A percentile compares a stretch with the other conserved stretches of the same genome.
phyloP scores from a whole-genome alignment of 2,329 filamentous ascomycete species.

The Phyllachora maydis region DNA sequence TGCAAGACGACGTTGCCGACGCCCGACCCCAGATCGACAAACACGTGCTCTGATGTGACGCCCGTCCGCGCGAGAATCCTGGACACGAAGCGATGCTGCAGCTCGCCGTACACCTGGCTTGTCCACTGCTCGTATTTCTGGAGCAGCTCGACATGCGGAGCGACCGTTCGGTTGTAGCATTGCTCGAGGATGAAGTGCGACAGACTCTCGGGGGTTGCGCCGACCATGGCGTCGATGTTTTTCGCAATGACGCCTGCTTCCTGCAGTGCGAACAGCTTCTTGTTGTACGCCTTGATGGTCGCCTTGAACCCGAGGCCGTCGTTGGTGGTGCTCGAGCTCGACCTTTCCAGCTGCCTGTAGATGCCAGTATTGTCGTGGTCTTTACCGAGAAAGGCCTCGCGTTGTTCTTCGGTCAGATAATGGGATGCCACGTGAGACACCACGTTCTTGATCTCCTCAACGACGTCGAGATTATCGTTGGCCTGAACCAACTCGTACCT shows the following conservation, averaged over 20 bases:
- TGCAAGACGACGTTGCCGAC: constrained; percentile 93
- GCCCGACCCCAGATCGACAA: constrained; percentile 87
- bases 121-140: constrained; percentile 75
- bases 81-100: constrained; percentile 67
- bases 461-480: constrained; percentile 59
- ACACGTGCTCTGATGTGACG: constrained; percentile 67
- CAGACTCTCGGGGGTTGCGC: constrained; percentile 48
- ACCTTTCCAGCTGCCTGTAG: constrained; percentile 54
- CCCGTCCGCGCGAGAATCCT: constrained; percentile 59
- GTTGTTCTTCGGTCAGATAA: constrained; percentile 56
- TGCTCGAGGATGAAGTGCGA: constrained; percentile 70
- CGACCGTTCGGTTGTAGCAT: constrained; percentile 82
- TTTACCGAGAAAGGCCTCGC: constrained; percentile 44
- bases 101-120: constrained; percentile 87
- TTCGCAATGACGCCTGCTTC: constrained; percentile 50
- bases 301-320: constrained; percentile 47
- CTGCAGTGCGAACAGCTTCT: constrained; percentile 41
- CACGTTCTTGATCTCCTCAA: constrained; percentile 51
- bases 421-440: constrained; percentile 50
- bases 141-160: constrained; percentile 66
- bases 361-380: constrained; percentile 57
- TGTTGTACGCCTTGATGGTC: constrained; percentile 61
- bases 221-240: constrained; percentile 48
- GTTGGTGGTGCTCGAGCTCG: constrained; percentile 42
- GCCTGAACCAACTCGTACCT: constrained; percentile 60